Evolutionary conservation across 1,284 basidiomycete species (phyloP).

Genomic region (Ceratobasidium theobromae): DNA sequence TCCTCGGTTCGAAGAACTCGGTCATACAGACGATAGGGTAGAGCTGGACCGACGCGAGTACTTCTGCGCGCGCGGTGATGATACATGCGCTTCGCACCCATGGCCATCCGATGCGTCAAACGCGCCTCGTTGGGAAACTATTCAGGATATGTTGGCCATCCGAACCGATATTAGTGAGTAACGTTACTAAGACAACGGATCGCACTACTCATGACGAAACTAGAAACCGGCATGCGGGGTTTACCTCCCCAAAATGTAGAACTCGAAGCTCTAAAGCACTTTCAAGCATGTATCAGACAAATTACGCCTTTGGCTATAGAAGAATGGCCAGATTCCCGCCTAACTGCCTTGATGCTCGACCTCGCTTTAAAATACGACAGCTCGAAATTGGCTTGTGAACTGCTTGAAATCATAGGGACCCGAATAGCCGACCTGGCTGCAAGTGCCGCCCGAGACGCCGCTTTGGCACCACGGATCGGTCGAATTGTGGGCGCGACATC

Average conservation of each 20-base stretch:
- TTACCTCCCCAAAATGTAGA: not conserved
- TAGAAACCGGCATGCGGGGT: not conserved
- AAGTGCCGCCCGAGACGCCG: not conserved
- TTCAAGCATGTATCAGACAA: not conserved
- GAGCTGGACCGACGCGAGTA: conserved; percentile 1
- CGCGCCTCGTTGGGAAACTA: not conserved
- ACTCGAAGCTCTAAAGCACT: not conserved
- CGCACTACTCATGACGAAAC: not conserved
- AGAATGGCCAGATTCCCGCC: not conserved
- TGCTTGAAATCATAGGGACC: not conserved
- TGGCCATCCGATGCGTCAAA: not conserved
- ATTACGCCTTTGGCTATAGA: not conserved
- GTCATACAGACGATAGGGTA: not conserved
- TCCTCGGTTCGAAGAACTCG: not conserved
- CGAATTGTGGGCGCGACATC: not conserved
- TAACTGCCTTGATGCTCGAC: not conserved
- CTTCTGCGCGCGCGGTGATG: not conserved
- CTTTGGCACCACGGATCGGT: conserved; percentile 12
- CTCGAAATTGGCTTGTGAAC: not conserved
- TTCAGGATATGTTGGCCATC: not conserved
- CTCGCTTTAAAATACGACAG: conserved; percentile 3
- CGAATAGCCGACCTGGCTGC: not conserved
- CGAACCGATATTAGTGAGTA: not conserved
- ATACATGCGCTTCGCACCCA: not conserved
- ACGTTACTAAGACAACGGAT: not conserved